Evolutionary conservation across 2,329 filamentous ascomycete genomes (phyloP).

Genomic region (Talaromyces sp.): DNA sequence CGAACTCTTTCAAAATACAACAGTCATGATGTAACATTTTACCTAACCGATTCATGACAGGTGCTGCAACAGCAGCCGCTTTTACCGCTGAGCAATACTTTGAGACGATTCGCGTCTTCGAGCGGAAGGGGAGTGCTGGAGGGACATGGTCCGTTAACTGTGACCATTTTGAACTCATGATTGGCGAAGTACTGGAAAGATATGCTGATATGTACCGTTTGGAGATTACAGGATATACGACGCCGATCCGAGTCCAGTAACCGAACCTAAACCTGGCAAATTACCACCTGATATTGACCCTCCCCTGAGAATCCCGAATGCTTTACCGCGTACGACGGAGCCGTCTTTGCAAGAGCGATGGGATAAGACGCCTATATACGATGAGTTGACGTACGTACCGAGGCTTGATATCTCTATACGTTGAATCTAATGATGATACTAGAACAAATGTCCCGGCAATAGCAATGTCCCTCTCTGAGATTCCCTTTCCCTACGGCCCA

Average conservation of each 20-base stretch:
- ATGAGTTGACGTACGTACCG: slow-evolving; percentile 30
- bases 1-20: not conserved
- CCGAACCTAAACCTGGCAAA: slow-evolving; percentile 27
- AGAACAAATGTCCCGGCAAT: slow-evolving; percentile 40
- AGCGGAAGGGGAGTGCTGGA: slow-evolving; percentile 32
- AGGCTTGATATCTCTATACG: not conserved
- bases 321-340: slow-evolving; percentile 26
- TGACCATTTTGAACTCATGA: not conserved
- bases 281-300: slow-evolving; percentile 32
- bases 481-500: slow-evolving; percentile 53
- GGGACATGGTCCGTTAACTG: slow-evolving; percentile 31
- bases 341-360: slow-evolving; percentile 31
- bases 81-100: slow-evolving; percentile 34
- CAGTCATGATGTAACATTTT: not conserved
- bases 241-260: slow-evolving; percentile 28
- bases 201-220: not conserved
- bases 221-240: slow-evolving; percentile 33
- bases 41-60: not conserved
- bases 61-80: slow-evolving; percentile 32
- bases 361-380: slow-evolving; percentile 35
- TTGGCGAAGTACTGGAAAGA: not conserved
- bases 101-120: slow-evolving; percentile 34
- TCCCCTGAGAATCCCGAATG: slow-evolving; percentile 27
- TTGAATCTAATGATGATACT: not conserved
- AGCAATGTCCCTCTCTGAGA: slow-evolving; percentile 48